Base-by-base conservation (phyloP, 2,329 filamentous ascomycete species). In the Rhynchosporium graminicola region DNA sequence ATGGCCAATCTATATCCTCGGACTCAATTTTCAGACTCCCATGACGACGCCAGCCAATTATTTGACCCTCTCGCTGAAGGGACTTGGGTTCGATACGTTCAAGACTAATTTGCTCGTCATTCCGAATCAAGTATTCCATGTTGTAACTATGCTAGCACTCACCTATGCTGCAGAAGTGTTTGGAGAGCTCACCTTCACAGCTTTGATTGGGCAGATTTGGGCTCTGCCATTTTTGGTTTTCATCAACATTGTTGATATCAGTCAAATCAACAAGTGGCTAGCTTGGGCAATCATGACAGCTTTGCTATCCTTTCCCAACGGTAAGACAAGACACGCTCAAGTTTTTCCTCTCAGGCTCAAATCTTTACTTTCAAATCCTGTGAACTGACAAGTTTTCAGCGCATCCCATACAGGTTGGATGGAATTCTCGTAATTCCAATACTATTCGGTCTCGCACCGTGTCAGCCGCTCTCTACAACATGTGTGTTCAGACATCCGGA, bases 71-170 rank as follows among this genome's bases (percentile, higher is more conserved):
- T 83, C 81, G 0, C 77, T 89, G 5, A 80, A 80, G 51, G 75
- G 77, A 1, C 76, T 88, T 0, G 86, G 81, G 2, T 87, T 87
- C 74, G 76, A 79, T 63, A 85, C 82, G 2, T 87, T 90, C 72
- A 75, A 84, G 28, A 80, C 85, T 1, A 90, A 88, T 69, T 72
- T 90, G 40, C 79, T 90, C 7, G 80, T 82, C 1, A 88, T 89
- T n/a, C 82, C 84, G 0, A 80, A 76, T 3, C 80, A 80, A 57
- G 77, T 79, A 1, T 68, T 83, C 9, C 80, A 81, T 62, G 80
- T 83, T 46, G 72, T 77, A 48, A 77, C 75, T 0, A 73, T 78
- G 48, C 51, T 72, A 7, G 60, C 57, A 6, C 54, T 72, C 6
- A 76, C 76, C 3, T 77, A 79, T 45, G 46, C 78, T 9, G 74